Conservation (phyloP, 345 rosid genomes). For the Melaleuca quinquenervia region DNA sequence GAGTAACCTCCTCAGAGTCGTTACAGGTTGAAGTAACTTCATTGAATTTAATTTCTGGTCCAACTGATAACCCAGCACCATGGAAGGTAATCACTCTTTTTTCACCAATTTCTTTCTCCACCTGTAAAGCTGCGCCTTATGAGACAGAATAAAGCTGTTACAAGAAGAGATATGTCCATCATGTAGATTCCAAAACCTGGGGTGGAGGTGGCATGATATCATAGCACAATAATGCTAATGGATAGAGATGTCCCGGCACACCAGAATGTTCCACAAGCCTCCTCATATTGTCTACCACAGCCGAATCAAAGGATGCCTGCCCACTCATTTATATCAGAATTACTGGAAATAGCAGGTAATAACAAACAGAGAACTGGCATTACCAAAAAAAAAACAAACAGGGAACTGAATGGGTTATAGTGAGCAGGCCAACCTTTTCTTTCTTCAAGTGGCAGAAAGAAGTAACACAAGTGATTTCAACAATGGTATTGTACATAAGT, state of each 20-base stretch:
- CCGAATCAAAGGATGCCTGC: slow-evolving; percentile 86
- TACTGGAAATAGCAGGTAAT: background rate
- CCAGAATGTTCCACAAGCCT: slow-evolving; percentile 80
- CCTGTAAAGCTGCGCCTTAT: slow-evolving; percentile 30
- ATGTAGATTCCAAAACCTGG: slow-evolving; percentile 28
- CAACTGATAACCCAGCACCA: slow-evolving; percentile 69
- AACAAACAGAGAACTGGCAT: background rate
- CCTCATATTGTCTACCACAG: slow-evolving; percentile 94
- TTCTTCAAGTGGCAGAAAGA: background rate
- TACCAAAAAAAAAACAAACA: background rate
- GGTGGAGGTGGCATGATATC: slow-evolving; percentile 97
- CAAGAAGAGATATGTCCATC: background rate
- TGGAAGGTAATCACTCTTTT: slow-evolving; percentile 53
- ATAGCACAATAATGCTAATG: slow-evolving; percentile 67
- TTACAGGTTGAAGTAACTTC: slow-evolving; percentile 43
- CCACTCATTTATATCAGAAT: slow-evolving; percentile 11
- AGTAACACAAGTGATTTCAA: background rate
- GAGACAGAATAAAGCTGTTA: background rate
- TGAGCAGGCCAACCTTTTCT: background rate
- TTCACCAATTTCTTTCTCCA: slow-evolving; percentile 95
- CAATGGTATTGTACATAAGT: background rate
- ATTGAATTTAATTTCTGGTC: slow-evolving; percentile 41
- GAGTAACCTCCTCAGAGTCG: slow-evolving; percentile 67
- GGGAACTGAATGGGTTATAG: background rate
- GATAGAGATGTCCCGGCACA: slow-evolving; percentile 71